Evolutionary conservation across 225 moss, liverwort and hornwort species (phyloP), one percentile per base, ranked within the genome.

Genomic region (Polytrichum commune): DNA sequence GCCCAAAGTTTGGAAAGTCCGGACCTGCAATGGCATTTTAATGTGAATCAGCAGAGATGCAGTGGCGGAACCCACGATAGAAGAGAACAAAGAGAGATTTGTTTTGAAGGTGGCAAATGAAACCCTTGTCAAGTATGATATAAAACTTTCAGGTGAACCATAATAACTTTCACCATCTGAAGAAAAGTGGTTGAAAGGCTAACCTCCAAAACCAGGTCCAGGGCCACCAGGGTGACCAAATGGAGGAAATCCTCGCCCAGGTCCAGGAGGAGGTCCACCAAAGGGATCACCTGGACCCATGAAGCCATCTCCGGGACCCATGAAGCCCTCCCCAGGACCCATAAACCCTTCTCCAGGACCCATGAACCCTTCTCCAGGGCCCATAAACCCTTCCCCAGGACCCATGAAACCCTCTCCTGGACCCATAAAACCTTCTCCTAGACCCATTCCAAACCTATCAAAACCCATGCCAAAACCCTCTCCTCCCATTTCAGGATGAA

Each of bases 191-290:
- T 18, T 53, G 19, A 58, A 60, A 60, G 58, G 57, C 22, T 69
- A 7, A 87, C 87, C 96, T 78, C 77, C 84, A 82, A 96, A 96
- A 69, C 86, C 93, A 79, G 93, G 90, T 54, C 96, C 93, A 65
- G 93, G 96, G 67, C 86, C 93, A 72, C 93, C 93, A 85, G 96
- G 96, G 77, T 88, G 96, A 68, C 83, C 92, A 82, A 93, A 93
- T 6, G 90, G 90, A 66, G 96, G 90, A 29, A 93, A 96, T 67
- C 86, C 93, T 78, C 92, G 89, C 46, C 96, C 93, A 71, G 93
- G 96, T 71, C 86, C 93, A 72, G 92, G 92, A 85, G 96, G 96
- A 79, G 86, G 96, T 68, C 83, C 92, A 82, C 90, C 92, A 6
- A 88, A 88, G 63, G 96, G 90, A 29, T 92, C 93, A 61, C 93